These are phyloP conservation scores for Panicum virgatum DNA, from an alignment of 202 grass and related monocot genomes.

Conservation along the genomic window DNA sequence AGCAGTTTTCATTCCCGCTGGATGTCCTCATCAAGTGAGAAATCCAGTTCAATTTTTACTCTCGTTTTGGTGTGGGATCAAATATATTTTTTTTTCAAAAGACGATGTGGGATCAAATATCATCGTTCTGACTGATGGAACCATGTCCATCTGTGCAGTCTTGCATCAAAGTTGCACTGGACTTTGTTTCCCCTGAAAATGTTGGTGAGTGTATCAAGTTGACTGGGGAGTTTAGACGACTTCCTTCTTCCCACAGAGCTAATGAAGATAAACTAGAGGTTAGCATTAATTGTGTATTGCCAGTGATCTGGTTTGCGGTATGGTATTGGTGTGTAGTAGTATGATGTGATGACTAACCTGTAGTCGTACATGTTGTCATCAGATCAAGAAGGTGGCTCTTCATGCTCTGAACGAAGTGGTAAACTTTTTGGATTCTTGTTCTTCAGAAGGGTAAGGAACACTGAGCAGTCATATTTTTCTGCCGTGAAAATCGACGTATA, in stretches of 20 bases:
- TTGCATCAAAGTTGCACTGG: constrained; percentile 79
- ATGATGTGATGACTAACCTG: background rate
- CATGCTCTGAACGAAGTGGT: constrained; percentile 49
- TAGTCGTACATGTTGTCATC: constrained; percentile 2
- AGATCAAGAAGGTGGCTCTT: constrained; percentile 80
- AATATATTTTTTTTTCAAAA: background rate
- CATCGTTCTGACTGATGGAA: background rate
- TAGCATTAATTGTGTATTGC: background rate
- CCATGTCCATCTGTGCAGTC: constrained; percentile 49
- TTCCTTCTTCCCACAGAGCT: constrained; percentile 69
- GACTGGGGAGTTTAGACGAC: constrained; percentile 61
- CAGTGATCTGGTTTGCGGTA: background rate
- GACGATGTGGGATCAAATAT: constrained; percentile 23
- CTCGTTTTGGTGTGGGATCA: too few species aligned
- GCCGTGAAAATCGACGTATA: background rate
- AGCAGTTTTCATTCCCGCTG: constrained; percentile 78
- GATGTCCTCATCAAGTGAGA: constrained; percentile 89
- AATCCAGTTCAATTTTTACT: constrained; percentile 38
- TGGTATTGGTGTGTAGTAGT: too few species aligned
- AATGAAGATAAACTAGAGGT: constrained; percentile 84
- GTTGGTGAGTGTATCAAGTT: constrained; percentile 58
- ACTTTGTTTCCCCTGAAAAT: constrained; percentile 91
- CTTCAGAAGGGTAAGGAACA: constrained; percentile 33
- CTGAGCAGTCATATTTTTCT: background rate
- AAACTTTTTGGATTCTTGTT: constrained; percentile 38